Percentiles rank a stretch among this genome's conserved stretches.
phyloP scores from a whole-genome alignment of 78 protist species.

The Dictyostelium capitatum region DNA sequence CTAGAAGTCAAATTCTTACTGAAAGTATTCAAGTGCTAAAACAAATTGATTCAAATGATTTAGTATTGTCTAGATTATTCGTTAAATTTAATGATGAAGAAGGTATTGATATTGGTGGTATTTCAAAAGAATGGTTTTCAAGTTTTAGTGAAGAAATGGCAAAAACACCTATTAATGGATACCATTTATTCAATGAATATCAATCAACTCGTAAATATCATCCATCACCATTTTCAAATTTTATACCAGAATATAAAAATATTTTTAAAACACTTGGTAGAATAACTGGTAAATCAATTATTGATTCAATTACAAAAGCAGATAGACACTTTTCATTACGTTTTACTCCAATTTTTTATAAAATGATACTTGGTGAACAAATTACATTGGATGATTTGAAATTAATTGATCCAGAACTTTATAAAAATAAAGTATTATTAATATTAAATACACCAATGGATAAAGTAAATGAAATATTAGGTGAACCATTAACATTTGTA shows the following conservation, averaged over 20 bases:
- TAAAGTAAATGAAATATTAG: conserved; percentile 45
- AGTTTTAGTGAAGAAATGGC: conserved; percentile 47
- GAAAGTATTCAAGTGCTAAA: conserved; percentile 24
- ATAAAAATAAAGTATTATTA: not conserved
- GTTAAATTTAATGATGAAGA: conserved; percentile 68
- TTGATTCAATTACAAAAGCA: conserved; percentile 39
- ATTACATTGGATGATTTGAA: conserved; percentile 31
- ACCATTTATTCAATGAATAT: conserved; percentile 17
- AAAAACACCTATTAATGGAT: conserved; percentile 5
- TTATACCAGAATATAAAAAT: conserved; percentile 30
- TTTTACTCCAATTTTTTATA: conserved; percentile 62
- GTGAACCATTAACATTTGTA: conserved; percentile 50
- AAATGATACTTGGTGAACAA: conserved; percentile 22
- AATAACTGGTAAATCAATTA: conserved; percentile 50
- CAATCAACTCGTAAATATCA: not conserved
- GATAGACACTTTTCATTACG: conserved; percentile 54
- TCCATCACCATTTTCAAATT: conserved; percentile 69
- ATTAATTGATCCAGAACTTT: conserved; percentile 40
- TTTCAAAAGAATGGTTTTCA: conserved; percentile 75
- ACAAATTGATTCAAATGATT: conserved; percentile 11
- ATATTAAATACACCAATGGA: conserved; percentile 58
- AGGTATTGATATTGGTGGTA: conserved; percentile 77
- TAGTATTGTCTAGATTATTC: conserved; percentile 15
- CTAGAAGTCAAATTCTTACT: conserved; percentile 2
- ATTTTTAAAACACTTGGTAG: conserved; percentile 45